Evolutionary conservation across 768 basidiomycete species (phyloP).

Genomic region (Cystofilobasidium ferigula): DNA sequence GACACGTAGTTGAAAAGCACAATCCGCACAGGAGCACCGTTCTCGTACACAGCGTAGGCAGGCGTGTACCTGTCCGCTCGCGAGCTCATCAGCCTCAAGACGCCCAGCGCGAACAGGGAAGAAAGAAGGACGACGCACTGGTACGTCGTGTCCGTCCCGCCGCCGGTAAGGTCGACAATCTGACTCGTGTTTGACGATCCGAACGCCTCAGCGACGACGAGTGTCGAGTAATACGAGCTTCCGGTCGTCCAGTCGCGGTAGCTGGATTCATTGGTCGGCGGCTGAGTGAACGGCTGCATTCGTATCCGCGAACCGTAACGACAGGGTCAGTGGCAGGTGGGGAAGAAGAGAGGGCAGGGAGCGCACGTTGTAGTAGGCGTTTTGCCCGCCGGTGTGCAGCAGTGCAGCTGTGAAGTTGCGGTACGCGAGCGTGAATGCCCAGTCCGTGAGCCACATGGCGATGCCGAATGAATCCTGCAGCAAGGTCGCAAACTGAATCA

Average conservation of each 20-base stretch:
- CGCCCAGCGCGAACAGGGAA: neutral
- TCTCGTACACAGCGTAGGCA: conserved; percentile 63
- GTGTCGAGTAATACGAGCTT: conserved; percentile 53
- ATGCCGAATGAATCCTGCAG: neutral
- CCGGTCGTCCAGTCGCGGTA: conserved; percentile 64
- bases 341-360: conserved; percentile 2
- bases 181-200: conserved; percentile 54
- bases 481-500: neutral
- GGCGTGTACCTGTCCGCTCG: conserved; percentile 50
- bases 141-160: neutral
- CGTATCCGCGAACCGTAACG: neutral
- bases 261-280: conserved; percentile 47
- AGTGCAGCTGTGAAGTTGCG: conserved; percentile 48
- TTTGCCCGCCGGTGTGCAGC: conserved; percentile 45
- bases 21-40: conserved; percentile 50
- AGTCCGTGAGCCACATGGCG: conserved; percentile 42
- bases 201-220: conserved; percentile 51
- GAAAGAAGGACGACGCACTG: neutral
- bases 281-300: conserved; percentile 47
- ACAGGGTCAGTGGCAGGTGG: neutral
- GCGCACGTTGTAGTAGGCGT: conserved; percentile 49
- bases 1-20: conserved; percentile 63
- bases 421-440: conserved; percentile 50
- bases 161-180: conserved; percentile 54
- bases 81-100: conserved; percentile 32